Base-by-base conservation (phyloP, 148 eudicot genomes). In the Rhododendron kiyosumense region DNA sequence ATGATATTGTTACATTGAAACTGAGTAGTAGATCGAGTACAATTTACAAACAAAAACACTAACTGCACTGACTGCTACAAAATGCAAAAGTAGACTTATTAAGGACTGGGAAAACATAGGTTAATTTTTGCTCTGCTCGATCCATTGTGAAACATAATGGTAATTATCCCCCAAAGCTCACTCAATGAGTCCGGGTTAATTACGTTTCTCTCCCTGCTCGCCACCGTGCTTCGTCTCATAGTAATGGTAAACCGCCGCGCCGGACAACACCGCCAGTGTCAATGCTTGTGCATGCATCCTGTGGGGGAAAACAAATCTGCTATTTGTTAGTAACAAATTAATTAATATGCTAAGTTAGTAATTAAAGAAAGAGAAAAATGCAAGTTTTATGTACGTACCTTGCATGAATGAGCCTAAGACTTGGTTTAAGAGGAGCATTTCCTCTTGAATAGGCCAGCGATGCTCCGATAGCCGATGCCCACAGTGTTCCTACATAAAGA, bases 251-350 rank as follows among this genome's bases (percentile, higher is more conserved):
- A 85, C 91, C 0, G 98, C 98, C 3, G 94, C 95, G 2, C 96
- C 93, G 0, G 98, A 94, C 18, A 95, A 85, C 83, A 95, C 98
- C 5, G 88, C 96, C 87, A 95, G 79, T 15, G 98, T 95, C 85
- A 93, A 76, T 34, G 96, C 98, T 52, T 95, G 98, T 79, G 96
- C 96, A 81, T 95, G 96, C 96, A 95, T 94, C 91, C 98, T 94
- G 43, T 41, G 43, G 45, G 45, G 45, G 43, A 5, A n/a, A 41
- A 41, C 45, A 6, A 5, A 41, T 5, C 18, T 52, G 15, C 57
- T 2, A 13, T 13, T 52, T 5, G 26, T 22, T 7, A 63, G 5
- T 38, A 3, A 22, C 28, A 63, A 7, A n/a, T n/a, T n/a, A n/a
- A n/a, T n/a, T n/a, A n/a, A n/a, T 28, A 63, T n/a, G 69, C 28